phyloP scores from a whole-genome alignment of 805 yeast genomes.

The Dipodascus geniculatus region DNA sequence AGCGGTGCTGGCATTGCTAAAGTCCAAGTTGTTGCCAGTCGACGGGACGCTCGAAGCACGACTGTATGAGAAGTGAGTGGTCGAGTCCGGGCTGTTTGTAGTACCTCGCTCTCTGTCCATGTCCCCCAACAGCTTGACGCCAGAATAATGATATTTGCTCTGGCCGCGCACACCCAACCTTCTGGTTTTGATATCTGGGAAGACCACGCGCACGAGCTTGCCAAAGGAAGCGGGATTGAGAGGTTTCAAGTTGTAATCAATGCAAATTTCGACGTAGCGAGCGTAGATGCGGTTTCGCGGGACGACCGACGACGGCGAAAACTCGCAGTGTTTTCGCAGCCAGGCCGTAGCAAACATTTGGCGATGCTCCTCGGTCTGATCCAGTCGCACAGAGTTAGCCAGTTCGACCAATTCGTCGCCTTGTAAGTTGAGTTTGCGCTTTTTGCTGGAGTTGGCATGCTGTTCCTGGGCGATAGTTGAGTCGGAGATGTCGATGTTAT shows the following conservation, averaged over 20 bases:
- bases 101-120: constrained; percentile 11
- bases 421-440: neutral
- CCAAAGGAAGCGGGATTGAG: constrained; percentile 73
- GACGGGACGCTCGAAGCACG: constrained; percentile 2
- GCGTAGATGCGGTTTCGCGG: constrained; percentile 61
- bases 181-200: constrained; percentile 59
- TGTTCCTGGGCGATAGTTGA: too few relatives aligned
- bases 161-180: constrained; percentile 75
- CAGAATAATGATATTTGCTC: constrained; percentile 79
- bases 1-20: neutral
- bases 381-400: constrained; percentile 11
- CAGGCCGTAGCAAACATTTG: constrained; percentile 79
- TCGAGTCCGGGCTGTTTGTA: constrained; percentile 14
- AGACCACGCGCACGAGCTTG: constrained; percentile 51
- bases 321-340: constrained; percentile 54
- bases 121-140: constrained; percentile 40
- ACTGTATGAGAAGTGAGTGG: neutral
- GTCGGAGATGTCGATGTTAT: too few relatives aligned
- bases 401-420: constrained; percentile 9
- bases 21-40: neutral
- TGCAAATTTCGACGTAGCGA: constrained; percentile 48
- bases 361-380: constrained; percentile 23
- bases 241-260: constrained; percentile 41
- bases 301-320: constrained; percentile 39
- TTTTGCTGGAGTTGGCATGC: neutral